Base-by-base conservation (phyloP, 2,329 filamentous ascomycete species). In the Exutisphaerella laricina region DNA sequence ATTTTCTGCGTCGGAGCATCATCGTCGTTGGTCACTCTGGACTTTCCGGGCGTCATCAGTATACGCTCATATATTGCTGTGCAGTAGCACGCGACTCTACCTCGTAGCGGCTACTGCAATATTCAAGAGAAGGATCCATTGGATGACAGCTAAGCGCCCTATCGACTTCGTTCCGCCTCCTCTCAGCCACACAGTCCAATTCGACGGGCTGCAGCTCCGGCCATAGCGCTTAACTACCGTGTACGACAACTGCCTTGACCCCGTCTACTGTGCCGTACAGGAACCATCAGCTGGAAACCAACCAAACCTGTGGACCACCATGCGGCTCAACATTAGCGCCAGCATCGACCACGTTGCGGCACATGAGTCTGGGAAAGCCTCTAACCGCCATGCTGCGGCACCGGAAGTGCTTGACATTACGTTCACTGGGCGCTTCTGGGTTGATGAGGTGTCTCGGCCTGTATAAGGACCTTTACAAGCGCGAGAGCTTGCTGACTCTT, bases 301-400 rank as follows among this genome's bases (percentile, higher is more conserved):
- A 54, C 53, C 50, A 54, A 41, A 41, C 43, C 25, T 20, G 22
- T 23, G 40, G 23, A 13, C 32, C 33, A 36, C 37, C 25, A 48
- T 54, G 52, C 49, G 52, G 53, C 55, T 57, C 56, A 54, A 39
- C 31, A 30, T 47, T 58, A 59, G 55, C 58, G 58, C 58, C 58
- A 55, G 57, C 56, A 41, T 43, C 49, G 57, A 52, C 56, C 54
- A 58, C 41, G 51, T 40, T 41, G 40, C 36, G 46, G 35, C 49
- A 47, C 44, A 47, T 43, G 45, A 46, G 42, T 45, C 41, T 51
- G 41, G 35, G 49, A 41, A 50, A 55, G 44, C 46, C 40, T 46
- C 45, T 58, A 60, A 48, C 53, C 58, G 58, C 57, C 55, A 45
- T 45, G 48, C 45, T 39, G 40, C 37, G 31, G 37, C 39, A 39